These are phyloP conservation scores for Beta corolliflora DNA, from an alignment of 179 eudicot genomes.

Conservation along the genomic window DNA sequence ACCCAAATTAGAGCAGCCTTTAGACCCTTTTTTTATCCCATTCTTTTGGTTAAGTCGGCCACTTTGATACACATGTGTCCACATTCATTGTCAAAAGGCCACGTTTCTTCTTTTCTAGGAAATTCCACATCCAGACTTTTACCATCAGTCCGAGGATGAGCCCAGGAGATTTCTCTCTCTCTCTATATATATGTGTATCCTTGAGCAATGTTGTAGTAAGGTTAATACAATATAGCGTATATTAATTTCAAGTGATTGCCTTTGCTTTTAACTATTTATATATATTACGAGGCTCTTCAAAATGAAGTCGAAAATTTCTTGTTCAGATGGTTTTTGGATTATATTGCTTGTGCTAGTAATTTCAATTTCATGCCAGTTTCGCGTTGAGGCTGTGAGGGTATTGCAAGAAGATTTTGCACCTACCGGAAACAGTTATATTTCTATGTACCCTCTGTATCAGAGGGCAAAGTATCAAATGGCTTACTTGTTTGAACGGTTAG, in stretches of 20 bases:
- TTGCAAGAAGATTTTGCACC: neutral
- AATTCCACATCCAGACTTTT: neutral
- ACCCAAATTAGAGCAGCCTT: neutral
- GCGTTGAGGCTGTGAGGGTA: slow-evolving; percentile 15
- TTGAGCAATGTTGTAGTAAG: neutral
- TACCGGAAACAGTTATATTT: neutral
- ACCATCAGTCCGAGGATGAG: neutral
- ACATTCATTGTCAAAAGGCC: slow-evolving; percentile 22
- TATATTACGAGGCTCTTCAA: neutral
- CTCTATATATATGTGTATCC: neutral
- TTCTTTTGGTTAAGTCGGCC: neutral
- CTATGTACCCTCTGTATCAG: slow-evolving; percentile 25
- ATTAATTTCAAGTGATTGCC: neutral
- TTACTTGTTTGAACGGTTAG: slow-evolving; percentile 19
- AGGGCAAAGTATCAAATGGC: slow-evolving; percentile 14
- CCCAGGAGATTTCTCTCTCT: neutral
- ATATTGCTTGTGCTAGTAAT: slow-evolving; percentile 8
- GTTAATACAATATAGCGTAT: neutral
- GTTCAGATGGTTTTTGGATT: neutral
- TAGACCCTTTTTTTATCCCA: neutral
- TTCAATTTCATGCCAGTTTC: slow-evolving; percentile 6
- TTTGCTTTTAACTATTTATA: neutral
- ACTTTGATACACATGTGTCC: neutral
- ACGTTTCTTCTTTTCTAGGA: slow-evolving; percentile 18
- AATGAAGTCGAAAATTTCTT: neutral